phyloP scores from a whole-genome alignment of 2,329 filamentous ascomycete genomes.

The Xylariomycetidae sp. region DNA sequence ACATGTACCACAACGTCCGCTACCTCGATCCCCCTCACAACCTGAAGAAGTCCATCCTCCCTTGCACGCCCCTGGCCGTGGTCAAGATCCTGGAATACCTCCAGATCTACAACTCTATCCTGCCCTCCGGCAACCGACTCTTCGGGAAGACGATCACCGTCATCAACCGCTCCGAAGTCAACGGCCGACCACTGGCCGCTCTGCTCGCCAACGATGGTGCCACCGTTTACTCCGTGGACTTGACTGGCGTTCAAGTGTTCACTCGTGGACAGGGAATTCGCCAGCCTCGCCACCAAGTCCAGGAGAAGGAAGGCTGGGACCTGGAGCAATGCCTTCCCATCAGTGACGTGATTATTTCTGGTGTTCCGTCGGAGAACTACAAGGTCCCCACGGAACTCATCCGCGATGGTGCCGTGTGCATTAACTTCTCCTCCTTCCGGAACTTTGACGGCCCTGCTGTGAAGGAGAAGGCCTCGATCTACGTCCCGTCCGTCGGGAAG shows the following conservation, averaged over 20 bases:
- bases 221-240: constrained; percentile 88
- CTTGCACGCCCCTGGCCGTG: constrained; percentile 90
- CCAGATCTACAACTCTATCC: constrained; percentile 91
- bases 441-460: constrained; percentile 83
- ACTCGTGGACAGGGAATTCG: constrained; percentile 83
- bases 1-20: constrained; percentile 99
- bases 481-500: constrained; percentile 94
- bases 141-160: constrained; percentile 94
- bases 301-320: constrained; percentile 73
- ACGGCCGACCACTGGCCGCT: constrained; percentile 85
- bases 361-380: constrained; percentile 81
- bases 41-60: constrained; percentile 82
- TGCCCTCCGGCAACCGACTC: constrained; percentile 86
- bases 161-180: constrained; percentile 93
- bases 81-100: constrained; percentile 97
- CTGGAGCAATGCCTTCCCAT: constrained; percentile 76
- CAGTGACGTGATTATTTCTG: constrained; percentile 91
- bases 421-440: constrained; percentile 95
- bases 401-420: constrained; percentile 89
- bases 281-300: constrained; percentile 78
- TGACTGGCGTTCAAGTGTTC: constrained; percentile 88
- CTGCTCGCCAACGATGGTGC: constrained; percentile 94
- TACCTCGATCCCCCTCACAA: constrained; percentile 78
- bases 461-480: constrained; percentile 94
- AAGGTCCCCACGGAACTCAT: constrained; percentile 83